phyloP scores from a whole-genome alignment of 2,329 filamentous ascomycete species.

The Gliomastix tumulicola region DNA sequence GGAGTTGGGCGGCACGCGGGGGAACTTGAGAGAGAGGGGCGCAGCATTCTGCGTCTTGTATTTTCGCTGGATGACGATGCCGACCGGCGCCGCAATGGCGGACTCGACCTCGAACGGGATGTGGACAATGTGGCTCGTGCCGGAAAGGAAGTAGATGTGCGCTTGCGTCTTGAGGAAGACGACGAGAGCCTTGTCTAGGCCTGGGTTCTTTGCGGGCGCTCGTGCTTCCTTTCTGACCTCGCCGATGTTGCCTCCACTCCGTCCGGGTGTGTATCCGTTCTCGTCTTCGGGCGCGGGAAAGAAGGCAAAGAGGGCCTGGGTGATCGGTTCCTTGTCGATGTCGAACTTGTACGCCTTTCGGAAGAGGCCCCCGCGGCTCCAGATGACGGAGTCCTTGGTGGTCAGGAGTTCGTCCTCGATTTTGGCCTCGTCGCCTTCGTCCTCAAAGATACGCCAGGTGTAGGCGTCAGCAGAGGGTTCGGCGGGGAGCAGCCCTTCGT shows the following conservation, averaged over 20 bases:
- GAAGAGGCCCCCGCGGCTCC: conserved; percentile 81
- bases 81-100: conserved; percentile 74
- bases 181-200: conserved; percentile 68
- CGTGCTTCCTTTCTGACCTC: neutral
- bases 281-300: conserved; percentile 56
- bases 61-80: conserved; percentile 82
- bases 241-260: neutral
- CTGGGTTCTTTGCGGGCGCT: neutral
- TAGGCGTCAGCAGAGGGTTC: conserved; percentile 63
- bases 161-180: conserved; percentile 90
- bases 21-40: conserved; percentile 48
- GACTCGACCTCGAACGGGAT: conserved; percentile 91
- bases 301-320: conserved; percentile 78
- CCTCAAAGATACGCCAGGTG: conserved; percentile 61
- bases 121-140: conserved; percentile 82
- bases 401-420: conserved; percentile 75
- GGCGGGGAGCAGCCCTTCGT: conserved; percentile 67
- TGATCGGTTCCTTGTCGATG: conserved; percentile 76
- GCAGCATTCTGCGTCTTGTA: conserved; percentile 43
- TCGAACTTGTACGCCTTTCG: conserved; percentile 82
- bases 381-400: conserved; percentile 72
- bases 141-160: conserved; percentile 86
- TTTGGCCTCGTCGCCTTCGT: conserved; percentile 27
- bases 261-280: too few species aligned
- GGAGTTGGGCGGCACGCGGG: conserved; percentile 69